These are phyloP conservation scores for Pilatotrama ljubarskyi DNA, from an alignment of 768 basidiomycete genomes.

Conservation along the genomic window DNA sequence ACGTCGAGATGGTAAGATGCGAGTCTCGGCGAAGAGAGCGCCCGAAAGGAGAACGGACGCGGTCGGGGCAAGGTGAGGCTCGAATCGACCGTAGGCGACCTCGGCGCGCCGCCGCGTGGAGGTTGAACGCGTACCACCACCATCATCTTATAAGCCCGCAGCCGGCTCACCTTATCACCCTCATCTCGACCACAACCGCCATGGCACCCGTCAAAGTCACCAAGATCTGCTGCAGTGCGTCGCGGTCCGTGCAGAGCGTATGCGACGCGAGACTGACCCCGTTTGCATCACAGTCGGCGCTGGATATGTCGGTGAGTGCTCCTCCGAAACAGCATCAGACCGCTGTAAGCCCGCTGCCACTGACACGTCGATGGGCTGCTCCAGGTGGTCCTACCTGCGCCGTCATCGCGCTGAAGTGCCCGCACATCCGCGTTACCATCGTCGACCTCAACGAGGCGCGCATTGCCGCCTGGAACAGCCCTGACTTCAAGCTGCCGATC, in stretches of 20 bases:
- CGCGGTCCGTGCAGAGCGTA: slow-evolving; percentile 18
- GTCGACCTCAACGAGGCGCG: slow-evolving; percentile 96
- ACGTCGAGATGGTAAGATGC: slow-evolving; percentile 3
- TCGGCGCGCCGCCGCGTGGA: slow-evolving; percentile 1
- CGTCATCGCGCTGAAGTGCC: slow-evolving; percentile 91
- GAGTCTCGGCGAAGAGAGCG: slow-evolving; percentile 2
- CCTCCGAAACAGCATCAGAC: background rate
- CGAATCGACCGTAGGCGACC: background rate
- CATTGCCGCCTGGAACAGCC: slow-evolving; percentile 95
- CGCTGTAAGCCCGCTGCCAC: background rate
- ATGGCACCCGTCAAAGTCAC: slow-evolving; percentile 65
- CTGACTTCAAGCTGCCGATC: slow-evolving; percentile 84
- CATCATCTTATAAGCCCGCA: slow-evolving; percentile 22
- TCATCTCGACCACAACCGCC: slow-evolving; percentile 17
- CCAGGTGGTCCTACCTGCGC: slow-evolving; percentile 93
- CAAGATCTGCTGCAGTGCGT: slow-evolving; percentile 89
- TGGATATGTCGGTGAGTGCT: slow-evolving; percentile 84
- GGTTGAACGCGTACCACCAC: slow-evolving; percentile 12
- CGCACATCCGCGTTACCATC: slow-evolving; percentile 92
- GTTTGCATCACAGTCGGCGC: slow-evolving; percentile 61
- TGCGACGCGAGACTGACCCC: slow-evolving; percentile 16
- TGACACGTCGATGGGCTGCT: background rate
- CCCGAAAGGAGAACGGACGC: slow-evolving; percentile 6
- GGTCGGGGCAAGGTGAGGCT: background rate
- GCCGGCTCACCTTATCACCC: slow-evolving; percentile 16